Conservation (phyloP, 2,329 filamentous ascomycete genomes). For the Orbilia javanica region DNA sequence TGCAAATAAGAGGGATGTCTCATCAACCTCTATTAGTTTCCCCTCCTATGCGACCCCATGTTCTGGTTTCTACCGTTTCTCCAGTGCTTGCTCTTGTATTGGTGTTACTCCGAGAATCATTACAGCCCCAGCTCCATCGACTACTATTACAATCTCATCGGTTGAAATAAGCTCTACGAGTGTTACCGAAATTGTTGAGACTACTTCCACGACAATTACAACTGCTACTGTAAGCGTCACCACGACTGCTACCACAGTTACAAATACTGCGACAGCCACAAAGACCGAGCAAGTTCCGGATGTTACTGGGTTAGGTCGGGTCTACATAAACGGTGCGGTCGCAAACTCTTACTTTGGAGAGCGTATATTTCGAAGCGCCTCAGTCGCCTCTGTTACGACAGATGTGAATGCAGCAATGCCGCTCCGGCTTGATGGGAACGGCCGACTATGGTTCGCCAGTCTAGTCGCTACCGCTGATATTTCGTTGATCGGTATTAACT, state of each 20-base stretch:
- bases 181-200: not conserved
- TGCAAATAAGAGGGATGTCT: not conserved
- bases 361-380: no score
- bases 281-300: no score
- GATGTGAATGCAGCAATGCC: not conserved
- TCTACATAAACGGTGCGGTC: not conserved
- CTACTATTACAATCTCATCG: slow-evolving; percentile 15
- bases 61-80: slow-evolving; percentile 19
- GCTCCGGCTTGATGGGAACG: not conserved
- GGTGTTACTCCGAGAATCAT: slow-evolving; percentile 22
- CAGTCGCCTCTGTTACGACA: no score
- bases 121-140: slow-evolving; percentile 7
- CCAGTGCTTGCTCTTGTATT: slow-evolving; percentile 38
- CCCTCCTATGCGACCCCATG: slow-evolving; percentile 23
- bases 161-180: slow-evolving; percentile 13
- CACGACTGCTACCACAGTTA: slow-evolving; percentile 16
- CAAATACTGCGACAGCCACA: not conserved
- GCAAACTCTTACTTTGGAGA: not conserved
- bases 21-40: not conserved
- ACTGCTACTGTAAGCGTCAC: slow-evolving; percentile 8
- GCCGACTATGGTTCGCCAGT: not conserved
- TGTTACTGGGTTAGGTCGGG: not conserved
- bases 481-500: no score
- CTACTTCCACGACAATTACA: slow-evolving; percentile 17
- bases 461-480: slow-evolving; percentile 3